Conservation (phyloP, 305 asterid genomes). For the Solanum hybrid region DNA sequence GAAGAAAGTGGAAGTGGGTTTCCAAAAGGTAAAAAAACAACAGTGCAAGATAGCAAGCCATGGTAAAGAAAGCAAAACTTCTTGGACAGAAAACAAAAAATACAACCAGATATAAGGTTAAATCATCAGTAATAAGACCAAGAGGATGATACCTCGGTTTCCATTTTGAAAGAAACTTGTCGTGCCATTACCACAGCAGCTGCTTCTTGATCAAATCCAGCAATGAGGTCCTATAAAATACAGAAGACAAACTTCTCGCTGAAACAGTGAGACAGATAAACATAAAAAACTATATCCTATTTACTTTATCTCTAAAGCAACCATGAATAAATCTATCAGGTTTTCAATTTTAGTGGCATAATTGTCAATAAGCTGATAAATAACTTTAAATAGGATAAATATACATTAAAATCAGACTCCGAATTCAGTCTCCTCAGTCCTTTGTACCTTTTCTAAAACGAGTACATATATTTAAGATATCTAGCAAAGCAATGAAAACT, state of each 20-base stretch:
- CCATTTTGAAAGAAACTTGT: conserved; percentile 94
- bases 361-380: not conserved
- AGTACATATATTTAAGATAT: not conserved
- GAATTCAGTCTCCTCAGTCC: not conserved
- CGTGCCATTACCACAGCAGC: conserved; percentile 97
- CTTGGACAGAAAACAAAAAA: not conserved
- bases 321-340: not conserved
- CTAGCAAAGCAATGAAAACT: not conserved
- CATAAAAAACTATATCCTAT: not conserved
- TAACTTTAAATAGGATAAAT: not conserved
- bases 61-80: not conserved
- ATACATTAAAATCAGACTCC: not conserved
- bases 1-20: conserved; percentile 8
- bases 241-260: not conserved
- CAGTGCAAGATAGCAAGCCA: conserved; percentile 7
- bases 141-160: conserved; percentile 60
- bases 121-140: not conserved
- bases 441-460: not conserved
- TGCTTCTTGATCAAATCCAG: conserved; percentile 99
- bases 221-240: conserved; percentile 64
- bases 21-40: conserved; percentile 7
- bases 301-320: not conserved
- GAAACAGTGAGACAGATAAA: not conserved
- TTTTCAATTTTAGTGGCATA: not conserved
- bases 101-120: not conserved